Conservation (phyloP, 2,329 filamentous ascomycete species). For the Fusarium duplospermum region DNA sequence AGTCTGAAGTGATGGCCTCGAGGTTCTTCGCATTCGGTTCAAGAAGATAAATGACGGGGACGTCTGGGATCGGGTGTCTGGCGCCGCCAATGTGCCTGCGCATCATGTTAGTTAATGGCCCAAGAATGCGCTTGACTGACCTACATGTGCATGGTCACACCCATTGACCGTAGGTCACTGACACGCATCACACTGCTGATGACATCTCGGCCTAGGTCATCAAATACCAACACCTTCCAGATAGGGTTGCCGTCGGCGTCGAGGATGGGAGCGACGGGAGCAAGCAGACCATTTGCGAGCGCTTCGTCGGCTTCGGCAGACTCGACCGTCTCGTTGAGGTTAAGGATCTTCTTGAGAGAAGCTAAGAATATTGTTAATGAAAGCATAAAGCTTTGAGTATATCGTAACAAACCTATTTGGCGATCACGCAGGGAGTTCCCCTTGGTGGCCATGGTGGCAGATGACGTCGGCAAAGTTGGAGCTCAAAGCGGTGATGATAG, state of each 20-base stretch:
- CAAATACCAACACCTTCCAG: slow-evolving; percentile 98
- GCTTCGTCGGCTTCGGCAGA: slow-evolving; percentile 71
- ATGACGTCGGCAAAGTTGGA: slow-evolving; percentile 38
- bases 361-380: slow-evolving; percentile 60
- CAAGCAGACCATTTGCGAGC: slow-evolving; percentile 71
- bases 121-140: slow-evolving; percentile 26
- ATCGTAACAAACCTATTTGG: slow-evolving; percentile 56
- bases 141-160: slow-evolving; percentile 96
- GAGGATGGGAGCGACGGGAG: slow-evolving; percentile 81
- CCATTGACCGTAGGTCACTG: slow-evolving; percentile 90
- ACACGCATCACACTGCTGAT: slow-evolving; percentile 96
- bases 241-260: slow-evolving; percentile 91
- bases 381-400: neutral
- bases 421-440: slow-evolving; percentile 62
- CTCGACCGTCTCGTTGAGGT: slow-evolving; percentile 82
- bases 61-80: slow-evolving; percentile 92
- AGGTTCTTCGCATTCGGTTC: slow-evolving; percentile 88
- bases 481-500: slow-evolving; percentile 30
- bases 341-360: slow-evolving; percentile 94
- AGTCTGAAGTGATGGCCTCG: slow-evolving; percentile 83
- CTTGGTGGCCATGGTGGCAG: slow-evolving; percentile 57
- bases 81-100: slow-evolving; percentile 80
- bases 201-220: slow-evolving; percentile 89
- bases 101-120: slow-evolving; percentile 36
- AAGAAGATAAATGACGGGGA: slow-evolving; percentile 95